These are phyloP conservation scores for Globisporangium recalcitrans DNA, from an alignment of 352 stramenopile species.

Conservation along the genomic window DNA sequence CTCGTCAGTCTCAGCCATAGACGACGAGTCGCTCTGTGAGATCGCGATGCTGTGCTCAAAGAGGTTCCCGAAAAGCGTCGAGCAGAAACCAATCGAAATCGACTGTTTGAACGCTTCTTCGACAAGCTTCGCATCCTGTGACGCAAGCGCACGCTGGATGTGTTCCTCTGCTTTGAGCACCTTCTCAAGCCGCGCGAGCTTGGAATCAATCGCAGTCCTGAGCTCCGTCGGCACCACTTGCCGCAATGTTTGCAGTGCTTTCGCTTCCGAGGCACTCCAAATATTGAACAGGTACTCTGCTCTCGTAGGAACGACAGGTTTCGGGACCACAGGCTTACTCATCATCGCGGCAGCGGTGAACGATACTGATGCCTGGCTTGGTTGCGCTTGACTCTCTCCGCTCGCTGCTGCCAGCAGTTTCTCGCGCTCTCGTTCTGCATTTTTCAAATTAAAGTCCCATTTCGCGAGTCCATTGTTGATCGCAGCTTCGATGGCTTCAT, in stretches of 20 bases:
- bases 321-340: constrained; percentile 11
- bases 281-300: constrained; percentile 36
- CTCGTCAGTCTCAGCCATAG: constrained; percentile 26
- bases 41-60: constrained; percentile 45
- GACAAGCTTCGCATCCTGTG: constrained; percentile 28
- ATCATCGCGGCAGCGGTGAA: background rate
- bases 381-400: constrained; percentile 4
- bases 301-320: background rate
- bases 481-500: constrained; percentile 61
- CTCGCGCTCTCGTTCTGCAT: constrained; percentile 60
- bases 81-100: constrained; percentile 57
- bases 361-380: background rate
- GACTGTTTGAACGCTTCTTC: constrained; percentile 49
- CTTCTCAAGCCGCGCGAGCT: constrained; percentile 38
- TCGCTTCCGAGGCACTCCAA: constrained; percentile 29
- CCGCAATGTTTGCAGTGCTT: constrained; percentile 22
- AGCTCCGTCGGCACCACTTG: constrained; percentile 22
- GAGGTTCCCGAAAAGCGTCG: constrained; percentile 32
- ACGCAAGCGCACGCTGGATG: constrained; percentile 29
- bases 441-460: constrained; percentile 82
- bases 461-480: constrained; percentile 57
- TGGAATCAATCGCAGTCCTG: constrained; percentile 28
- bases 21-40: constrained; percentile 12
- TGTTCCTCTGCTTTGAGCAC: constrained; percentile 37
- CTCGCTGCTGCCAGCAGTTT: constrained; percentile 32